These are phyloP conservation scores for Nemophila menziesii DNA, from an alignment of 257 asterid species.

Conservation along the genomic window DNA sequence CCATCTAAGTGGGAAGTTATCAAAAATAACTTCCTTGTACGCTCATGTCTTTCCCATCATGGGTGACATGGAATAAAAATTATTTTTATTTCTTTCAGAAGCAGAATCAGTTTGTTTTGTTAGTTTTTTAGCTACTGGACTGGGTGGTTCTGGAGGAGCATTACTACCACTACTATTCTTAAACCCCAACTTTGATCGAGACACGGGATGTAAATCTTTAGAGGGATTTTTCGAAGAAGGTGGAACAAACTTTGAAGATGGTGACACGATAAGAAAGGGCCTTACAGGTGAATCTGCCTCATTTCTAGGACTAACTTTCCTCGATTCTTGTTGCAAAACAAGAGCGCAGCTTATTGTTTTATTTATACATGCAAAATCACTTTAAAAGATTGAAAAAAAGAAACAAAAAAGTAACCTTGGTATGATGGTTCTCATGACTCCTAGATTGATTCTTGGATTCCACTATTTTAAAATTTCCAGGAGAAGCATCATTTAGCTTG, in stretches of 20 bases:
- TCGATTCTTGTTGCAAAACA: slow-evolving; percentile 32
- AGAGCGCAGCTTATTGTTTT: too few relatives aligned
- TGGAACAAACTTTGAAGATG: slow-evolving; percentile 10
- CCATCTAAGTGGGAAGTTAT: too few relatives aligned
- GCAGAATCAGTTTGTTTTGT: too few relatives aligned
- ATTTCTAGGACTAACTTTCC: slow-evolving; percentile 19
- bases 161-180: slow-evolving; percentile 19
- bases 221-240: slow-evolving; percentile 47
- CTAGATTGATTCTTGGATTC: too few relatives aligned
- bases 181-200: slow-evolving; percentile 30
- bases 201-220: too few relatives aligned
- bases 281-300: slow-evolving; percentile 21
- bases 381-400: background rate
- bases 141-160: slow-evolving; percentile 22
- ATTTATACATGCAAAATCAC: too few relatives aligned
- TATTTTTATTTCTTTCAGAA: too few relatives aligned
- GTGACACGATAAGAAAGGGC: slow-evolving; percentile 18
- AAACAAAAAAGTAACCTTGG: too few relatives aligned
- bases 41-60: too few relatives aligned
- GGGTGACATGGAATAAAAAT: too few relatives aligned
- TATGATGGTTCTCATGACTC: slow-evolving; percentile 22
- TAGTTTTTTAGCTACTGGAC: slow-evolving; percentile 35
- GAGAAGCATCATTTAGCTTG: too few relatives aligned
- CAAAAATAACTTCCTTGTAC: too few relatives aligned
- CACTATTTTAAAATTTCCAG: slow-evolving; percentile 15